Evolutionary conservation across 108 stramenopile species (phyloP).

Genomic region (Seminavis robusta): DNA sequence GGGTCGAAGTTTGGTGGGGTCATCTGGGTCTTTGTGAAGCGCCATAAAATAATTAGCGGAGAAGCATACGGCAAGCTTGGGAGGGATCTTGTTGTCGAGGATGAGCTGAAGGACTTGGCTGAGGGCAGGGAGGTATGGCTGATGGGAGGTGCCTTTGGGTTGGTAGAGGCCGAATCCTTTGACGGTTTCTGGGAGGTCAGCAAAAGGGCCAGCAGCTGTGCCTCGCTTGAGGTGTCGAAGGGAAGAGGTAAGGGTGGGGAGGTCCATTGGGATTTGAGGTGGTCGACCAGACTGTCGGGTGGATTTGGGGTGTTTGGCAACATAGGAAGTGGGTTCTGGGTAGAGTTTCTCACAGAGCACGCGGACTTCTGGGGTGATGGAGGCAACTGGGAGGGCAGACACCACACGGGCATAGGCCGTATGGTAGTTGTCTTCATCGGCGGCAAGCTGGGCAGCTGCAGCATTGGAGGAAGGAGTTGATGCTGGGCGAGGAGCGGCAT

Average conservation of each 20-base stretch:
- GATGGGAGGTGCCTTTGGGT: constrained; percentile 3
- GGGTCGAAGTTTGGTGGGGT: constrained; percentile 20
- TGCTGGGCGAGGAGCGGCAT: not conserved
- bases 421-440: constrained; percentile 22
- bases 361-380: constrained; percentile 7
- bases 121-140: constrained; percentile 7
- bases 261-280: no score
- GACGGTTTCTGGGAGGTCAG: not conserved
- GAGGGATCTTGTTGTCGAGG: no score
- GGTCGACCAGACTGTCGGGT: no score
- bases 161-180: not conserved
- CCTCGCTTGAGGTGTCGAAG: constrained; percentile 2
- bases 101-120: not conserved
- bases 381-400: not conserved
- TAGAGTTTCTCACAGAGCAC: no score
- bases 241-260: no score
- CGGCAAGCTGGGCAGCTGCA: constrained; percentile 8
- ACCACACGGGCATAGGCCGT: constrained; percentile 3
- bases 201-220: not conserved
- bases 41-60: constrained; percentile 20
- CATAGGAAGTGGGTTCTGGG: no score
- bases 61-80: no score
- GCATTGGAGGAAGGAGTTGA: not conserved
- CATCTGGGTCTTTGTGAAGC: constrained; percentile 21
- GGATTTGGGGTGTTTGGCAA: no score